These are phyloP conservation scores for Ogataea neopini DNA, from an alignment of 805 yeast genomes.

Conservation along the genomic window DNA sequence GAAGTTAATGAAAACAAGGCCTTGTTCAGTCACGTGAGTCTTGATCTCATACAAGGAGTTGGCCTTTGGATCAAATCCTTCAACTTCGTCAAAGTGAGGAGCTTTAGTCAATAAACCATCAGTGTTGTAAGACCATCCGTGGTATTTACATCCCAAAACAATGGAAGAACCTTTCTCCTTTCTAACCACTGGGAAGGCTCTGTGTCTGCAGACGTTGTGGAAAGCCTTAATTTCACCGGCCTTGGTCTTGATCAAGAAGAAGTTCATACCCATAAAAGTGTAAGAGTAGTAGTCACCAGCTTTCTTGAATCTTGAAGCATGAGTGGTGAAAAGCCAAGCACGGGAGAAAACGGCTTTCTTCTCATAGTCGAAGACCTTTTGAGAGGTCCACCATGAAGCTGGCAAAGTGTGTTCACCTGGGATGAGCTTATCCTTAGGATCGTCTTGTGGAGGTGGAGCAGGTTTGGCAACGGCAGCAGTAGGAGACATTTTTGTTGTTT, in stretches of 20 bases:
- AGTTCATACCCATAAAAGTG: constrained; percentile 52
- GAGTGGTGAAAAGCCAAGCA: constrained; percentile 57
- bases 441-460: constrained; percentile 32
- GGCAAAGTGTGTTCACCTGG: constrained; percentile 57
- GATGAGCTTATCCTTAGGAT: constrained; percentile 31
- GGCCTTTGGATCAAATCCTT: constrained; percentile 56
- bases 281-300: constrained; percentile 59
- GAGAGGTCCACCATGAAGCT: constrained; percentile 67
- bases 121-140: constrained; percentile 67
- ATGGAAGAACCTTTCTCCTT: constrained; percentile 60
- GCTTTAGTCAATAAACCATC: constrained; percentile 61
- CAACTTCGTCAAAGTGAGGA: constrained; percentile 60
- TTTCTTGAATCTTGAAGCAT: constrained; percentile 52
- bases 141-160: constrained; percentile 60
- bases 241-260: constrained; percentile 55
- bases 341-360: constrained; percentile 57
- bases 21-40: constrained; percentile 56
- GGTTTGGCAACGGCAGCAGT: constrained; percentile 24
- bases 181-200: constrained; percentile 62
- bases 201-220: constrained; percentile 65
- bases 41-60: constrained; percentile 57
- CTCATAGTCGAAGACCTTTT: constrained; percentile 57
- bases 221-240: constrained; percentile 56
- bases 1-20: constrained; percentile 58
- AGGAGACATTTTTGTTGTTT: constrained; percentile 24